phyloP scores from a whole-genome alignment of 371 early-diverging fungal species.

The Phascolomyces articulosus region DNA sequence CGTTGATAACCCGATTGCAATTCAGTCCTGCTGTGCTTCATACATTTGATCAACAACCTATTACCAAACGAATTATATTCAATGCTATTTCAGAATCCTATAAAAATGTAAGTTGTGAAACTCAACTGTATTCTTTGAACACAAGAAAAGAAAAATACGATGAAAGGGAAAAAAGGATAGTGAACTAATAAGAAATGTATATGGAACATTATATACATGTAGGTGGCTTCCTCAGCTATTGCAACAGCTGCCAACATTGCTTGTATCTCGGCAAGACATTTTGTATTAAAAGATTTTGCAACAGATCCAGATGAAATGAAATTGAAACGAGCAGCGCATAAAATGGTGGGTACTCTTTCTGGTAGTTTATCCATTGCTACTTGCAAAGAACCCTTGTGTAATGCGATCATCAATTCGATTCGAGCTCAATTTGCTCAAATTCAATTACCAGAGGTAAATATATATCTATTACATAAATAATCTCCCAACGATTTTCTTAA shows the following conservation, averaged over 20 bases:
- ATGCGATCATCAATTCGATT: conserved; percentile 77
- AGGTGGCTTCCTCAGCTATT: conserved; percentile 81
- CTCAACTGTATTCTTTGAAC: background rate
- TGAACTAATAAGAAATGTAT: no score
- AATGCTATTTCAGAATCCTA: conserved; percentile 42
- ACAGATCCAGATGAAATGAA: conserved; percentile 90
- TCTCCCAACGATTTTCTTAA: no score
- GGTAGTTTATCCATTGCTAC: conserved; percentile 88
- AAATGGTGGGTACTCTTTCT: conserved; percentile 88
- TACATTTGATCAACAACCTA: conserved; percentile 84
- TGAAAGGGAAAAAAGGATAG: no score
- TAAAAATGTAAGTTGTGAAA: conserved; percentile 21
- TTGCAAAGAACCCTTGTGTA: conserved; percentile 91
- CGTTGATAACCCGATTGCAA: conserved; percentile 32
- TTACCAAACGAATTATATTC: conserved; percentile 86
- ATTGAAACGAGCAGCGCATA: conserved; percentile 87
- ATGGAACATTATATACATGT: background rate
- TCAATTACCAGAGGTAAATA: conserved; percentile 73
- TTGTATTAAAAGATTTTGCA: conserved; percentile 93
- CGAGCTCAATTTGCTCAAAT: conserved; percentile 77
- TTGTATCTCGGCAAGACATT: conserved; percentile 83
- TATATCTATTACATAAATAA: no score
- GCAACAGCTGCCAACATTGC: conserved; percentile 91
- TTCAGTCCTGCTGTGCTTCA: conserved; percentile 55
- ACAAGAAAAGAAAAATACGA: no score